Conservation (phyloP, 2,329 filamentous ascomycete species). For the Cryphonectria parasitica region DNA sequence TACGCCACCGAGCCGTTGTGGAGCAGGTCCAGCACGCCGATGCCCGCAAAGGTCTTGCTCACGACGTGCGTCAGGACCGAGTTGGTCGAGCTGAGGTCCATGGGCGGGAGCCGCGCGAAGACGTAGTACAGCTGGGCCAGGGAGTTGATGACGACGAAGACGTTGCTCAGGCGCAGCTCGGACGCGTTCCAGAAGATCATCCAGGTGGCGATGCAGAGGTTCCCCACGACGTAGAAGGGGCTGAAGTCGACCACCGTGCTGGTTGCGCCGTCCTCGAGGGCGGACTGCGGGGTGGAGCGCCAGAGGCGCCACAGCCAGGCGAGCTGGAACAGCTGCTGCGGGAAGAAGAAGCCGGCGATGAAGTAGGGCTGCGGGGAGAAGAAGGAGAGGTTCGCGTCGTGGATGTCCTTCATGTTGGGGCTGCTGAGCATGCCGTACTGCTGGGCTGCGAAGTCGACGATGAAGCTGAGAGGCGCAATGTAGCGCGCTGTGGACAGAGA, state of each 20-base stretch:
- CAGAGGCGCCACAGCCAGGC: slow-evolving; percentile 61
- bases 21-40: slow-evolving; percentile 61
- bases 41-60: slow-evolving; percentile 63
- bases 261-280: slow-evolving; percentile 44
- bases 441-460: slow-evolving; percentile 61
- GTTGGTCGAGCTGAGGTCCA: slow-evolving; percentile 53
- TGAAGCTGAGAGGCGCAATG: slow-evolving; percentile 58
- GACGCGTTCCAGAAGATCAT: slow-evolving; percentile 66
- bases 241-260: slow-evolving; percentile 56
- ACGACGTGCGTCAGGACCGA: slow-evolving; percentile 62
- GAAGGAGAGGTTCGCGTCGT: slow-evolving; percentile 61
- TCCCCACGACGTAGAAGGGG: slow-evolving; percentile 59
- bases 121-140: slow-evolving; percentile 59
- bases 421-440: slow-evolving; percentile 61
- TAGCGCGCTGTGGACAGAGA: slow-evolving; percentile 57
- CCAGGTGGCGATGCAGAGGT: slow-evolving; percentile 63
- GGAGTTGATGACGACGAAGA: slow-evolving; percentile 61
- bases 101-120: slow-evolving; percentile 49
- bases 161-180: slow-evolving; percentile 53
- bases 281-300: slow-evolving; percentile 47
- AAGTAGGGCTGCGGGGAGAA: slow-evolving; percentile 62
- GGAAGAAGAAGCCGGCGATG: slow-evolving; percentile 64
- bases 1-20: slow-evolving; percentile 63
- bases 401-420: slow-evolving; percentile 63
- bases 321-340: slow-evolving; percentile 62